These are phyloP conservation scores for Claviceps digitariae DNA, from an alignment of 2,329 filamentous ascomycete genomes.

Conservation along the genomic window DNA sequence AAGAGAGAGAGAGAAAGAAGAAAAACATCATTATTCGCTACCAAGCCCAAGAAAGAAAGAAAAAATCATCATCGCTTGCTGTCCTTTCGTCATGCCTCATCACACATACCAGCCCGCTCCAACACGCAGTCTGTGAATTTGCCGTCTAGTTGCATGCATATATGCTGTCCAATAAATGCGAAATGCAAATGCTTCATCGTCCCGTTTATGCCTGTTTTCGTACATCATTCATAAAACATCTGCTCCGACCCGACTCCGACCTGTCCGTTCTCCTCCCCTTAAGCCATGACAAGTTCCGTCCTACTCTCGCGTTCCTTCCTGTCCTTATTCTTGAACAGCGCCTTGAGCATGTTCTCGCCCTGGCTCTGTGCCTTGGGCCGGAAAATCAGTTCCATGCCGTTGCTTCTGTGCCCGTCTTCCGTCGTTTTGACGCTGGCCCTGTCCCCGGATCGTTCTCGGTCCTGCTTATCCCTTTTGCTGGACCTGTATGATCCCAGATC, in stretches of 20 bases:
- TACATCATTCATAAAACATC: too few relatives aligned
- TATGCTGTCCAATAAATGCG: neutral
- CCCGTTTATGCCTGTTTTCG: neutral
- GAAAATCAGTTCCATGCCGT: slow-evolving; percentile 24
- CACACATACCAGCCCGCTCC: neutral
- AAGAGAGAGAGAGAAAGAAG: too few relatives aligned
- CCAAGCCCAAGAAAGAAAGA: too few relatives aligned
- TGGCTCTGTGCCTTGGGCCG: slow-evolving; percentile 34
- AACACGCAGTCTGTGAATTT: neutral
- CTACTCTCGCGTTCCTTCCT: slow-evolving; percentile 26
- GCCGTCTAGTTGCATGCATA: neutral
- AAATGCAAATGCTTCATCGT: neutral
- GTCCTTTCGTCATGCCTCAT: neutral
- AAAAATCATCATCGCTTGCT: neutral
- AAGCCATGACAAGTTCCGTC: slow-evolving; percentile 16
- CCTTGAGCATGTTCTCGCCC: slow-evolving; percentile 40
- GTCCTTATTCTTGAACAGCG: slow-evolving; percentile 44
- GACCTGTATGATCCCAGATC: slow-evolving; percentile 21
- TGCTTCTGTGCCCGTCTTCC: slow-evolving; percentile 22
- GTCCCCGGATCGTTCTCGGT: neutral
- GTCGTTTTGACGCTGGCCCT: slow-evolving; percentile 17
- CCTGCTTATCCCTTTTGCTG: slow-evolving; percentile 18
- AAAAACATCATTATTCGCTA: too few relatives aligned
- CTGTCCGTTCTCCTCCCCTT: too few relatives aligned
- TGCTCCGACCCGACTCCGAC: too few relatives aligned